phyloP scores from a whole-genome alignment of 108 stramenopile genomes.

The Fragilariopsis cylindrus region DNA sequence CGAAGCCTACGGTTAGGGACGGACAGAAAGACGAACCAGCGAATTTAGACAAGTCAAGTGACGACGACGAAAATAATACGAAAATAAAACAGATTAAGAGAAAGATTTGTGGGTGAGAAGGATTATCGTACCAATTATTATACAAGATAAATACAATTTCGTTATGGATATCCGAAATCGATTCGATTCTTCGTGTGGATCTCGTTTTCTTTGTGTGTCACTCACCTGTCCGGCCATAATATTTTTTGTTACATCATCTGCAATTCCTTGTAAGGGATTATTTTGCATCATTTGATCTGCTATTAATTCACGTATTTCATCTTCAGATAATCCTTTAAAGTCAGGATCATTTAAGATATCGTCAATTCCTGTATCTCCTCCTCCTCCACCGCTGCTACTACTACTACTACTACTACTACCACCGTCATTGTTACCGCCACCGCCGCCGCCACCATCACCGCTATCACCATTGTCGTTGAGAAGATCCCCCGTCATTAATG shows the following conservation, averaged over 20 bases:
- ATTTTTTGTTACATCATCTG: constrained; percentile 71
- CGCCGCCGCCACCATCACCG: not conserved
- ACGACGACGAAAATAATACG: not conserved
- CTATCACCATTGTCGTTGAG: not conserved
- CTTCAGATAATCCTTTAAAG: constrained; percentile 18
- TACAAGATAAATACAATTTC: too few relatives aligned
- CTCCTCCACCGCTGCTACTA: not conserved
- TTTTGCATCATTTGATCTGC: constrained; percentile 30
- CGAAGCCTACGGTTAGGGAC: constrained; percentile 24
- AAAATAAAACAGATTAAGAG: not conserved
- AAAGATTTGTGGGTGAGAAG: not conserved
- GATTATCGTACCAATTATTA: too few relatives aligned
- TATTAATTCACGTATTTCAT: constrained; percentile 24
- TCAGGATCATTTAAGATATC: constrained; percentile 10
- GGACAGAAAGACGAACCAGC: not conserved
- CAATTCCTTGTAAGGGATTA: constrained; percentile 80
- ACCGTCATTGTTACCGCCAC: not conserved
- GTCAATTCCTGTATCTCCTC: not conserved
- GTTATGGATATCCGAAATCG: not conserved
- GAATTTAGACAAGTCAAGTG: not conserved
- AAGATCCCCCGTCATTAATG: constrained; percentile 9
- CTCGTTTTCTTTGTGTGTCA: not conserved
- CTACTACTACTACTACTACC: not conserved
- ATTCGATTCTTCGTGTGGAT: not conserved
- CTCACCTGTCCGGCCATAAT: constrained; percentile 73